These are phyloP conservation scores for Yamadazyma takamatsuzukensis DNA, from an alignment of 805 yeast species.

Conservation along the genomic window DNA sequence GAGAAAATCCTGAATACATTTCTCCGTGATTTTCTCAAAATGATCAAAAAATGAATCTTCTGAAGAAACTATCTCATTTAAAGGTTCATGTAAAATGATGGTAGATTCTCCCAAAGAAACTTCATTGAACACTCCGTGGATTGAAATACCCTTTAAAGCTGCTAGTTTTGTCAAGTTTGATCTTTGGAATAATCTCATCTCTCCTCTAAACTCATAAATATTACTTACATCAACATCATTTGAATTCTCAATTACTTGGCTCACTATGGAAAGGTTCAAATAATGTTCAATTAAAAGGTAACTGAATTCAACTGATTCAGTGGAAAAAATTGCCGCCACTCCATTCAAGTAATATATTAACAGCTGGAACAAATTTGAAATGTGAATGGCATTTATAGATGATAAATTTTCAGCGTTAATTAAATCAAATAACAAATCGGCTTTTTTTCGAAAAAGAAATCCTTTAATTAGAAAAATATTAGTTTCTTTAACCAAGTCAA, in stretches of 20 bases:
- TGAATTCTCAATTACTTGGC: slow-evolving; percentile 9
- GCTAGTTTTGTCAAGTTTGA: slow-evolving; percentile 33
- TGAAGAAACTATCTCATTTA: slow-evolving; percentile 1
- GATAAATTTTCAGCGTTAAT: slow-evolving; percentile 33
- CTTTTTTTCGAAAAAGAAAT: slow-evolving; percentile 34
- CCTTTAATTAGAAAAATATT: slow-evolving; percentile 23
- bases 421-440: slow-evolving; percentile 31
- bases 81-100: neutral
- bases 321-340: slow-evolving; percentile 16
- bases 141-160: slow-evolving; percentile 14
- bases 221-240: slow-evolving; percentile 12
- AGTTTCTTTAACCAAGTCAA: slow-evolving; percentile 11
- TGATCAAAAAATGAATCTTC: slow-evolving; percentile 16
- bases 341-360: slow-evolving; percentile 40
- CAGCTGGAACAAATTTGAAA: slow-evolving; percentile 36
- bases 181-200: slow-evolving; percentile 46
- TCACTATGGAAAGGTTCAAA: slow-evolving; percentile 3
- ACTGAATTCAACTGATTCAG: slow-evolving; percentile 4
- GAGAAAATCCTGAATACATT: slow-evolving; percentile 51
- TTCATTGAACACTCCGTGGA: slow-evolving; percentile 20
- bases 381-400: slow-evolving; percentile 39
- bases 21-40: slow-evolving; percentile 54
- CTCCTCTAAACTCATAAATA: slow-evolving; percentile 43
- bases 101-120: slow-evolving; percentile 15
- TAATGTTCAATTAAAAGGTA: slow-evolving; percentile 7